phyloP scores from a whole-genome alignment of 2,329 filamentous ascomycete genomes.

The Colletotrichum phormii region DNA sequence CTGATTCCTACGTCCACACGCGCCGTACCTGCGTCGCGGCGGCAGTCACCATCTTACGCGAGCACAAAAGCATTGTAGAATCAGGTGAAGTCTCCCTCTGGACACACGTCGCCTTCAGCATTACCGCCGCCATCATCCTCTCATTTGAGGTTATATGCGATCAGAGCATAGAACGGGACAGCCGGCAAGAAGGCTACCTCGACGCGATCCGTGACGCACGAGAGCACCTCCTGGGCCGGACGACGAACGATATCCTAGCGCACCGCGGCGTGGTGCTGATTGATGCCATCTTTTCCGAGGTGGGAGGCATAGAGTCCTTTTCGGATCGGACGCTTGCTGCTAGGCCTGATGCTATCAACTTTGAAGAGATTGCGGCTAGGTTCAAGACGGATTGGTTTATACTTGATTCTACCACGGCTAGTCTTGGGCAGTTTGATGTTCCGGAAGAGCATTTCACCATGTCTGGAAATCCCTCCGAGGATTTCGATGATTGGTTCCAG shows the following conservation, averaged over 20 bases:
- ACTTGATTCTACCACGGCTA: not conserved
- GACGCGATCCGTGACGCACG: not conserved
- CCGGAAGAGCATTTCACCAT: not conserved
- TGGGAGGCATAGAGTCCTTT: not conserved
- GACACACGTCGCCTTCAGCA: not conserved
- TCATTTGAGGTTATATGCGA: not conserved
- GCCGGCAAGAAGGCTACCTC: not conserved
- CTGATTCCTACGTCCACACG: not conserved
- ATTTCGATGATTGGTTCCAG: not conserved
- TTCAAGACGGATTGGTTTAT: not conserved
- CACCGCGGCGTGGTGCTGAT: not conserved
- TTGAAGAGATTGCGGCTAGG: not conserved
- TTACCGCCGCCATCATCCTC: not conserved
- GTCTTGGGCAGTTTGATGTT: not conserved
- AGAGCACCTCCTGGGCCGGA: not conserved
- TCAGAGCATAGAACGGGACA: not conserved
- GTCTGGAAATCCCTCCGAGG: not conserved
- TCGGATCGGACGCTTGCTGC: not conserved
- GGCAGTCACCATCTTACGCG: not conserved
- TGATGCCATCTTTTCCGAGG: not conserved
- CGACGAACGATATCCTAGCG: not conserved
- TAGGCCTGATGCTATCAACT: not conserved
- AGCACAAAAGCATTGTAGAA: not conserved
- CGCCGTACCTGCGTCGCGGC: not conserved
- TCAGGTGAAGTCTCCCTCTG: not conserved